Base-by-base conservation (phyloP, 257 asterid species). In the Solanum gracilifrons region DNA sequence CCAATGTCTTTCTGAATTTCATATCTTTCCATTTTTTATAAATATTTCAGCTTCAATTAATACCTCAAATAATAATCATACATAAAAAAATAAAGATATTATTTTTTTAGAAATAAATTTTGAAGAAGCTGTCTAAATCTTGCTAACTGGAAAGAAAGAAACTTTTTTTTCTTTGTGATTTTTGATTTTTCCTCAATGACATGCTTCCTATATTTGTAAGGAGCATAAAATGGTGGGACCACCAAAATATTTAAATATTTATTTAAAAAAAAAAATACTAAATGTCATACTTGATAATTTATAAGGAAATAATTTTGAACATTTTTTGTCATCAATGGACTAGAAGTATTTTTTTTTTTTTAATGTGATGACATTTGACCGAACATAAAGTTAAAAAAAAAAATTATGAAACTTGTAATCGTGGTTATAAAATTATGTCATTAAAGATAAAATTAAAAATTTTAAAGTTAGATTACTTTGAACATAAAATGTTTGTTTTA, bases 1-100 rank as follows among this genome's bases (percentile, higher is more conserved):
- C 87, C 87, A 72, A 85, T 85, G 13, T 85, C 46, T 72, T 46
- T 64, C 20, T 69, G 41, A 85, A 68, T 69, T 46, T 85, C 87
- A 41, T 85, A 85, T 25, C 87, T 82, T 82, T 82, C 85, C 85
- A 82, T 82, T 29, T 75, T 41, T 16, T 31, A 36, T 36, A 36
- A 74, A 46, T 82, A 20, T 46, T 48, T 82, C 68, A 82, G 27
- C 20, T 48, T 48, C 29, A 48, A 48, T 74, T 74, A 74, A 5
- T 80, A 48, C 68, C 39, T 27, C 69, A 82, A 82, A 43, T 79
- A 48, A 82, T 46, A 80, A 80, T 58, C 85, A 43, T 46, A 62
- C 29, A 80, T 80, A 12, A 80, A n/a, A 27, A 46, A 6, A 31
- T 23, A 39, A 13, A 43, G 4, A 46, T 13, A 16, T 16, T 48